phyloP scores from a whole-genome alignment of 495 filamentous ascomycete species.

The Clavariopsis aquatica region DNA sequence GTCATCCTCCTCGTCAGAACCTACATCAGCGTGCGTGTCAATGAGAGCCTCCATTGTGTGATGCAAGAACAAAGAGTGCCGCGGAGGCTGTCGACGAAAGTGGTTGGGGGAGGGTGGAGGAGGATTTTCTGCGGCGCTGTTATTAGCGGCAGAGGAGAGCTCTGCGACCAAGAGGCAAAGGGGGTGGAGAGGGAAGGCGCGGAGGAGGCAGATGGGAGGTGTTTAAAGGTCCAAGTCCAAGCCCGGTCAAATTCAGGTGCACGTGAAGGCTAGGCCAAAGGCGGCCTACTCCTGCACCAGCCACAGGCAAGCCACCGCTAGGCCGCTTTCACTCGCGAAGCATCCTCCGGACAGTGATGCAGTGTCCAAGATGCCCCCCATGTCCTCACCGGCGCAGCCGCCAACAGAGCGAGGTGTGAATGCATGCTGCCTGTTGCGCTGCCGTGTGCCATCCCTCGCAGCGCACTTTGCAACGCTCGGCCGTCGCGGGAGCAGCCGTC shows the following conservation, averaged over 20 bases:
- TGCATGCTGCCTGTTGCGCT: constrained; percentile 15
- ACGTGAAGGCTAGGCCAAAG: neutral
- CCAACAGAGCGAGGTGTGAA: neutral
- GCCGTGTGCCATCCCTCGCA: neutral
- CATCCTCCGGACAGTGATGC: too few species aligned
- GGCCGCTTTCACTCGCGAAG: neutral
- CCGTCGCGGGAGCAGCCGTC: constrained; percentile 20
- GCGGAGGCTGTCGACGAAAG: neutral
- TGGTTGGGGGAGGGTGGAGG: neutral
- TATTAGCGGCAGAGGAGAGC: neutral
- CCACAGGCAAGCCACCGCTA: neutral
- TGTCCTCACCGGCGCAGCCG: neutral
- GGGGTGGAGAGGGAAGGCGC: neutral
- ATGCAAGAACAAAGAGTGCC: constrained; percentile 19
- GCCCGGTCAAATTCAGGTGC: neutral
- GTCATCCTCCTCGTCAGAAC: constrained; percentile 88
- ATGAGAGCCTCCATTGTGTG: constrained; percentile 53
- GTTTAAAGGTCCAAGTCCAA: neutral
- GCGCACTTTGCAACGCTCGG: neutral
- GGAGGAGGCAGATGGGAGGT: neutral
- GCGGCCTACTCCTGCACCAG: neutral
- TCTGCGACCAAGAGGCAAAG: neutral
- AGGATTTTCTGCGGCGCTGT: neutral
- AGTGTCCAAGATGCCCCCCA: neutral
- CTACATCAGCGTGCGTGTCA: constrained; percentile 79